These are phyloP conservation scores for Tricholomella constricta DNA, from an alignment of 768 basidiomycete species.

Conservation along the genomic window DNA sequence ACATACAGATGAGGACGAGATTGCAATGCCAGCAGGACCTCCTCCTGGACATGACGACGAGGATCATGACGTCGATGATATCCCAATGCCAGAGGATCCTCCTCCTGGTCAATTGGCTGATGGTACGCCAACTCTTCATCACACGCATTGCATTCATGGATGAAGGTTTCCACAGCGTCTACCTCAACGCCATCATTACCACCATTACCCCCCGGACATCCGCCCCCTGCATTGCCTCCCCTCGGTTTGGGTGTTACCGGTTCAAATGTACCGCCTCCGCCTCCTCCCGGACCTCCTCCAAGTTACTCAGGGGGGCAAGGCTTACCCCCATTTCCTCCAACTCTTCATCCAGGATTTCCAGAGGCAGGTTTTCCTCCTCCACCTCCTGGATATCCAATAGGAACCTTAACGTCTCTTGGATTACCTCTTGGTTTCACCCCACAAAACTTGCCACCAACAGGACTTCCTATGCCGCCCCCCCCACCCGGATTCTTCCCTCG, in stretches of 20 bases:
- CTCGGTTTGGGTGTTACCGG: not conserved
- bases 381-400: constrained; percentile 18
- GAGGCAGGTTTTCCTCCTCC: constrained; percentile 25
- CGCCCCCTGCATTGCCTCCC: constrained; percentile 24
- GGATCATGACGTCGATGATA: constrained; percentile 73
- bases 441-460: constrained; percentile 26
- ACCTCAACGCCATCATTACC: constrained; percentile 11
- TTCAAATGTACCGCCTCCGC: constrained; percentile 19
- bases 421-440: constrained; percentile 24
- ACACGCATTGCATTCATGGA: not conserved
- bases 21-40: constrained; percentile 64
- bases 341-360: constrained; percentile 28
- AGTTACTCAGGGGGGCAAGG: constrained; percentile 9
- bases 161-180: constrained; percentile 5
- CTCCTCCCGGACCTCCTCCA: constrained; percentile 24
- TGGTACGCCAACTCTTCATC: constrained; percentile 13
- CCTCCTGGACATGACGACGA: constrained; percentile 56
- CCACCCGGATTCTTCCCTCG: constrained; percentile 71
- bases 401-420: not conserved
- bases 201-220: constrained; percentile 20
- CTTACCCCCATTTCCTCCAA: constrained; percentile 23
- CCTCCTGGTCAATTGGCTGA: constrained; percentile 45
- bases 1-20: constrained; percentile 54
- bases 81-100: constrained; percentile 85
- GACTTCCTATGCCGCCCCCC: constrained; percentile 40